Evolutionary conservation across 225 moss, liverwort and hornwort species (phyloP).

Genomic region (Physcomitrium patens): DNA sequence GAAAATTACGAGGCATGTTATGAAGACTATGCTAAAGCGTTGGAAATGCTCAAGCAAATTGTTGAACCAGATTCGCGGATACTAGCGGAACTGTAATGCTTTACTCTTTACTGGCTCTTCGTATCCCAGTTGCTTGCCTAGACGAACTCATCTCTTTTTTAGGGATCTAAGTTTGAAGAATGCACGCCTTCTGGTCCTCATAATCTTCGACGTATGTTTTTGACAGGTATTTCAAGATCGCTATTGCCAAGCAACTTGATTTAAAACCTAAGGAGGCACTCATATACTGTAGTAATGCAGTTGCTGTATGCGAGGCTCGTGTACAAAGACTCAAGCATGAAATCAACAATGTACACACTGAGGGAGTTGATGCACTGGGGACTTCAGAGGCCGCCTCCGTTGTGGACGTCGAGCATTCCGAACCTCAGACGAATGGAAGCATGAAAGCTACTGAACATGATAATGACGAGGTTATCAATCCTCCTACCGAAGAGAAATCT

Average conservation of each 20-base stretch:
- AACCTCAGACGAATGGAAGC: constrained; percentile 39
- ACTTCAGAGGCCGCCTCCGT: constrained; percentile 20
- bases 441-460: constrained; percentile 41
- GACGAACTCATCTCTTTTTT: not conserved
- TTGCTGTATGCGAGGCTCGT: constrained; percentile 85
- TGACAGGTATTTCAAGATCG: constrained; percentile 82
- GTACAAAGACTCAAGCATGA: constrained; percentile 66
- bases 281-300: constrained; percentile 75
- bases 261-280: constrained; percentile 85
- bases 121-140: not conserved
- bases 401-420: constrained; percentile 32
- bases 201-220: constrained; percentile 1
- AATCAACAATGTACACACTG: constrained; percentile 39
- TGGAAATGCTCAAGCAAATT: constrained; percentile 69
- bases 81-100: constrained; percentile 79
- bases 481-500: constrained; percentile 36
- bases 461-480: constrained; percentile 31
- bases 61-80: constrained; percentile 86
- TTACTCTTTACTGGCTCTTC: constrained; percentile 17
- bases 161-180: not conserved
- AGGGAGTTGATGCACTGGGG: constrained; percentile 28
- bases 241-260: constrained; percentile 84
- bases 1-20: constrained; percentile 77
- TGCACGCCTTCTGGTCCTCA: not conserved
- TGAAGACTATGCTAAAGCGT: constrained; percentile 77